Evolutionary conservation across 2,329 filamentous ascomycete genomes (phyloP).

Genomic region (Salinomyces thailandicus): DNA sequence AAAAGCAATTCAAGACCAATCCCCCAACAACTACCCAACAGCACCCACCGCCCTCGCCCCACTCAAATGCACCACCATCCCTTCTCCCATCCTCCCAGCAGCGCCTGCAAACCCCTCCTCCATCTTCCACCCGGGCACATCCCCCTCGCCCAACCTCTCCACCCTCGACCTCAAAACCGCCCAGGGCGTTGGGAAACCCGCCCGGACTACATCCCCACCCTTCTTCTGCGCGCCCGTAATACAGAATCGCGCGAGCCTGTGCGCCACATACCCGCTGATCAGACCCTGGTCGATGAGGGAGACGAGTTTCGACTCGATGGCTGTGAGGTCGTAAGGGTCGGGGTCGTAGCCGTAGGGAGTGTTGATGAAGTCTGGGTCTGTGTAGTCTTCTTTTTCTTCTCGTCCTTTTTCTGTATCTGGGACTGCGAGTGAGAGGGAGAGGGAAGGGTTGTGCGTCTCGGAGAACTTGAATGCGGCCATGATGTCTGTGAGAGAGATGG

Average conservation of each 20-base stretch:
- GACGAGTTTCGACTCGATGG: constrained; percentile 59
- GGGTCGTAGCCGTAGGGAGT: constrained; percentile 11
- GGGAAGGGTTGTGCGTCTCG: constrained; percentile 36
- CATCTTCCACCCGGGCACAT: constrained; percentile 67
- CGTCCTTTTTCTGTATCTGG: not conserved
- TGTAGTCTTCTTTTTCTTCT: constrained; percentile 28
- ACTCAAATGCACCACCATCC: constrained; percentile 48
- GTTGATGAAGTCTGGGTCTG: constrained; percentile 38
- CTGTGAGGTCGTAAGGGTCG: constrained; percentile 32
- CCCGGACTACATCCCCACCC: constrained; percentile 47
- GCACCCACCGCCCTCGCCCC: constrained; percentile 40
- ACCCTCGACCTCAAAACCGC: constrained; percentile 54
- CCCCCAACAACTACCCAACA: too few relatives aligned
- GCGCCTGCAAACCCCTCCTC: constrained; percentile 10
- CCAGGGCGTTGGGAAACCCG: constrained; percentile 69
- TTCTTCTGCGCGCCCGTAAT: constrained; percentile 60
- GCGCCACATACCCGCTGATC: constrained; percentile 73
- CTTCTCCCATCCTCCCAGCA: constrained; percentile 27
- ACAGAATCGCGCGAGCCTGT: constrained; percentile 65
- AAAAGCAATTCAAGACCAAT: too few relatives aligned
- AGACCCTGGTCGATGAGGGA: constrained; percentile 71
- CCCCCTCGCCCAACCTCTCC: constrained; percentile 45
- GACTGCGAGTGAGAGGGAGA: not conserved
- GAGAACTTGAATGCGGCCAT: constrained; percentile 53
- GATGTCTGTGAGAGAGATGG: constrained; percentile 61